Conservation (phyloP, 345 rosid species). For the Syzygium aqueum region DNA sequence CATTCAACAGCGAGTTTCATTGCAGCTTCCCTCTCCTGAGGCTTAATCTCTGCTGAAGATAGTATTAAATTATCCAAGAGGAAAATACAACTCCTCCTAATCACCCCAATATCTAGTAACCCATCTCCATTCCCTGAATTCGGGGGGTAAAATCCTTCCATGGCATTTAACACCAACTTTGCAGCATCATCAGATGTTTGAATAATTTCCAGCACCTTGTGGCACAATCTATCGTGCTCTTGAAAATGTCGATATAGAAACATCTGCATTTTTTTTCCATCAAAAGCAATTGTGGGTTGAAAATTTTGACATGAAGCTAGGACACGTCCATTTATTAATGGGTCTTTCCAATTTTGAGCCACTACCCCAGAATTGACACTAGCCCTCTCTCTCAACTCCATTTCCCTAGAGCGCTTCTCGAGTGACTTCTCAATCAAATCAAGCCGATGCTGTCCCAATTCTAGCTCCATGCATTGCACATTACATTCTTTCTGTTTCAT, state of each 20-base stretch:
- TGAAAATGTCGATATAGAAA: conserved; percentile 23
- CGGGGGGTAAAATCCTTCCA: conserved; percentile 23
- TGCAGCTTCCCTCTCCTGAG: conserved; percentile 21
- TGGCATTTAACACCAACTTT: conserved; percentile 37
- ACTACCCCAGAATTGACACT: neutral
- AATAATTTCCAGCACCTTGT: conserved; percentile 9
- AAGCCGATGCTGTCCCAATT: neutral
- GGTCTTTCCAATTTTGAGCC: neutral
- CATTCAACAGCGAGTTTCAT: conserved; percentile 20
- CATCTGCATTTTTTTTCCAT: conserved; percentile 26
- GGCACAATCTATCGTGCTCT: conserved; percentile 10
- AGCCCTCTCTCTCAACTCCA: neutral
- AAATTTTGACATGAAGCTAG: neutral
- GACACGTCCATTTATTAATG: neutral
- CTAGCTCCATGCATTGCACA: neutral
- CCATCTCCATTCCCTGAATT: conserved; percentile 3
- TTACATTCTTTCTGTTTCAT: conserved; percentile 2
- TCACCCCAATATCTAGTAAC: conserved; percentile 10
- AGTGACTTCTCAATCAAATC: neutral
- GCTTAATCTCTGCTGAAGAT: conserved; percentile 11
- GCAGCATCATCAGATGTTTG: conserved; percentile 31
- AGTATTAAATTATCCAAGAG: conserved; percentile 30
- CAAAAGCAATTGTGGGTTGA: neutral
- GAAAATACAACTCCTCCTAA: conserved; percentile 22
- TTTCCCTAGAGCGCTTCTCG: conserved; percentile 1